Percentiles rank a stretch among this genome's conserved stretches.
phyloP scores from a whole-genome alignment of 768 basidiomycete species.

The Rhodocollybia butyracea region DNA sequence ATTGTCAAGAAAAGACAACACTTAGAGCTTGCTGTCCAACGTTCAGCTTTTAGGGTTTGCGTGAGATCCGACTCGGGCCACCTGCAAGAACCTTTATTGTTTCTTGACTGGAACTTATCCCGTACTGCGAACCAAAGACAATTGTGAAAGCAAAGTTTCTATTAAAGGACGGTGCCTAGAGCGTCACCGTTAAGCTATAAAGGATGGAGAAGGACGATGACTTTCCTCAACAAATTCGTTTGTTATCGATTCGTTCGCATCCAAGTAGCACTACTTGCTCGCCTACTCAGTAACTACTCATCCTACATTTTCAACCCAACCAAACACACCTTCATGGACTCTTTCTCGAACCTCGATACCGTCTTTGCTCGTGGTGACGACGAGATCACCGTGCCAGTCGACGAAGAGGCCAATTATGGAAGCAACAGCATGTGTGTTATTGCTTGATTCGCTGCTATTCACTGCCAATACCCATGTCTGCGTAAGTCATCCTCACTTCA shows the following conservation, averaged over 20 bases:
- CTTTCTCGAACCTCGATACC: conserved; percentile 2
- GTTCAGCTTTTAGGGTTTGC: too few species aligned
- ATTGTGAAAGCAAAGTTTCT: neutral
- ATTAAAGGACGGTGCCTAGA: too few species aligned
- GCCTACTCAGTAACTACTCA: neutral
- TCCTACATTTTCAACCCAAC: neutral
- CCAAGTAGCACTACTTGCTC: neutral
- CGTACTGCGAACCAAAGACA: too few species aligned
- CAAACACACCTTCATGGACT: neutral
- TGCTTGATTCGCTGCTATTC: neutral
- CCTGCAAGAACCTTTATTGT: too few species aligned
- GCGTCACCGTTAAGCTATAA: too few species aligned
- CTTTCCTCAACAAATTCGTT: conserved; percentile 1
- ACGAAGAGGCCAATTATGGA: neutral
- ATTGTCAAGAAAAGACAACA: too few species aligned
- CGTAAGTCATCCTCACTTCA: neutral
- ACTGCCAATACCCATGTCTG: neutral
- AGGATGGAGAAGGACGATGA: neutral
- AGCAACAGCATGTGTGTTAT: conserved; percentile 6
- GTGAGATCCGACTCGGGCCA: too few species aligned
- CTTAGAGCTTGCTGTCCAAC: too few species aligned
- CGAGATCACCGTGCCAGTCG: neutral
- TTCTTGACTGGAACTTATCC: too few species aligned
- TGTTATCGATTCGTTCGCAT: neutral
- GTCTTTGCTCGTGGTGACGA: neutral